phyloP scores from a whole-genome alignment of 2,329 filamentous ascomycete species.

The Domatiomyces catenatus region DNA sequence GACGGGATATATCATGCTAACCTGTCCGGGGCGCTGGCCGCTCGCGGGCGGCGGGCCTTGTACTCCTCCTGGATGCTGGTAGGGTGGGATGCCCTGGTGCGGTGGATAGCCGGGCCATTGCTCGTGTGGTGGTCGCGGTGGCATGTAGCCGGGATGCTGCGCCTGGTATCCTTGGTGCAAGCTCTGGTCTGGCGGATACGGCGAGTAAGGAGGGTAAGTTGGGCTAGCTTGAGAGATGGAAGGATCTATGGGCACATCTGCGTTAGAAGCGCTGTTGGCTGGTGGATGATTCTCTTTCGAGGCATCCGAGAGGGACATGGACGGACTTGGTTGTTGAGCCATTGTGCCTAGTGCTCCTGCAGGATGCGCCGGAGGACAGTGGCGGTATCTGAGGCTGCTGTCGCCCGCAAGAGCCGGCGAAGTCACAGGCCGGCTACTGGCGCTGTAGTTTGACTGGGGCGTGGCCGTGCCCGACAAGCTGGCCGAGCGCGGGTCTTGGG shows the following conservation, averaged over 20 bases:
- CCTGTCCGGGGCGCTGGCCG: constrained; percentile 46
- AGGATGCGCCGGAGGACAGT: constrained; percentile 60
- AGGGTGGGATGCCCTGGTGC: constrained; percentile 33
- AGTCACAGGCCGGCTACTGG: constrained; percentile 60
- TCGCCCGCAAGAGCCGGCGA: constrained; percentile 67
- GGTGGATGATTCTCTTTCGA: constrained; percentile 56
- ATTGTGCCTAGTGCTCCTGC: constrained; percentile 66
- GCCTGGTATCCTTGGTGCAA: constrained; percentile 47
- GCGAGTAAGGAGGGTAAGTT: constrained; percentile 77
- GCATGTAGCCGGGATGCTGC: constrained; percentile 25
- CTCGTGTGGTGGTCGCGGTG: constrained; percentile 29
- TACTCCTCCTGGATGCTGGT: constrained; percentile 40
- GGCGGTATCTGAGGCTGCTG: constrained; percentile 52
- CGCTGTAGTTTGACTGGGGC: constrained; percentile 75
- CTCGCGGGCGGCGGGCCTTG: constrained; percentile 45
- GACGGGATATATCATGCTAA: constrained; percentile 24
- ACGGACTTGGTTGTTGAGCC: constrained; percentile 99
- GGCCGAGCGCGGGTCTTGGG: constrained; percentile 59
- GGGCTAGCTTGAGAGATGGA: constrained; percentile 89
- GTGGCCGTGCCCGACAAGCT: constrained; percentile 66
- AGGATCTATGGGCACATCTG: constrained; percentile 96
- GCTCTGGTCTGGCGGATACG: constrained; percentile 71
- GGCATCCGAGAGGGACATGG: constrained; percentile 71
- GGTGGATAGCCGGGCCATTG: constrained; percentile 22
- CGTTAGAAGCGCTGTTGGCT: constrained; percentile 63